Conservation (phyloP, 2,329 filamentous ascomycete genomes). For the Calonectria henricotiae region DNA sequence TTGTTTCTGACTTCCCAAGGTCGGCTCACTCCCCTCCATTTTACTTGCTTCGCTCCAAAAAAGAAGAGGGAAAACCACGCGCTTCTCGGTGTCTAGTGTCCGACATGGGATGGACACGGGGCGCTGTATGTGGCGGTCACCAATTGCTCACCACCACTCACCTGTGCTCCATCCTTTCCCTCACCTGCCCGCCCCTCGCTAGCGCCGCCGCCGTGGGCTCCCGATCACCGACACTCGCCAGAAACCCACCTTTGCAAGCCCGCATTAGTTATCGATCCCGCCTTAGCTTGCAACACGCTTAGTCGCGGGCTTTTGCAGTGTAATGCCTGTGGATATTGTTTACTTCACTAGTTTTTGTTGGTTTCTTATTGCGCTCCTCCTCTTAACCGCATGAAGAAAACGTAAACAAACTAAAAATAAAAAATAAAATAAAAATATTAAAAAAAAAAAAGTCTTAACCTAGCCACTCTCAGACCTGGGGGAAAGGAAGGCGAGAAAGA, state of each 20-base stretch:
- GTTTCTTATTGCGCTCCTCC: neutral
- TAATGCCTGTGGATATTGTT: neutral
- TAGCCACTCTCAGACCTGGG: neutral
- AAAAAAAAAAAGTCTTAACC: neutral
- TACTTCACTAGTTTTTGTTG: too few species aligned
- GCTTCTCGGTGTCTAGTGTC: constrained; percentile 44
- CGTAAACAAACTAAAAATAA: neutral
- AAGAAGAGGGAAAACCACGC: constrained; percentile 35
- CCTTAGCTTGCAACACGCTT: neutral
- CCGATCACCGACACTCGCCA: constrained; percentile 7
- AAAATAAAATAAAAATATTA: too few species aligned
- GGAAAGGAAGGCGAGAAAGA: neutral
- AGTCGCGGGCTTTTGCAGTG: constrained; percentile 7
- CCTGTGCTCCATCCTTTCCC: neutral
- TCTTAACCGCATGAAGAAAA: neutral
- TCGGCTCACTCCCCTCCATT: neutral
- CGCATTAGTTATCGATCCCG: constrained; percentile 2
- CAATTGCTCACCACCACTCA: constrained; percentile 12
- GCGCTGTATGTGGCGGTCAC: constrained; percentile 20
- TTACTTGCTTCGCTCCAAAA: constrained; percentile 41
- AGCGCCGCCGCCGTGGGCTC: constrained; percentile 14
- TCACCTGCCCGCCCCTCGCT: constrained; percentile 4
- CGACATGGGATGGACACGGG: constrained; percentile 24
- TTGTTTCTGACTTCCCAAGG: constrained; percentile 26
- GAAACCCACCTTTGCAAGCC: neutral